phyloP scores from a whole-genome alignment of 805 yeast species.

The Yarrowia bubula region DNA sequence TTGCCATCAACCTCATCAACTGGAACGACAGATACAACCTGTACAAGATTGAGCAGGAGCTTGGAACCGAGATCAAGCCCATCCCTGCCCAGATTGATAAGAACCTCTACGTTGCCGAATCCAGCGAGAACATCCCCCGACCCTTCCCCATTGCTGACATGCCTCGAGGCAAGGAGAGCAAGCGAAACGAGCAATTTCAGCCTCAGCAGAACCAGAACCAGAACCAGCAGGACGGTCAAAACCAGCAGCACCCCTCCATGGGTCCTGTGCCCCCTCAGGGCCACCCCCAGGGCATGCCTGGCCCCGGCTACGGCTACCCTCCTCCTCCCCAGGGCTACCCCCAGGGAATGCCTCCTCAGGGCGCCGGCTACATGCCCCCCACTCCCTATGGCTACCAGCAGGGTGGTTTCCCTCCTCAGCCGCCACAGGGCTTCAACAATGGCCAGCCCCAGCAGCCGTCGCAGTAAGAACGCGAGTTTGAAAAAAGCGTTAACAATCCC shows the following conservation, averaged over 20 bases:
- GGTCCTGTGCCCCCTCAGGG: slow-evolving; percentile 7
- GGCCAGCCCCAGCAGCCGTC: slow-evolving; percentile 27
- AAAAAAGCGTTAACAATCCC: slow-evolving; percentile 12
- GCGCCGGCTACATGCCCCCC: slow-evolving; percentile 27
- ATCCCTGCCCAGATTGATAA: slow-evolving; percentile 93
- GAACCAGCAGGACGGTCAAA: slow-evolving; percentile 21
- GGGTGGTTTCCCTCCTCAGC: slow-evolving; percentile 25
- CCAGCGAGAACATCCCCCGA: slow-evolving; percentile 68
- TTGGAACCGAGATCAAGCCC: slow-evolving; percentile 96
- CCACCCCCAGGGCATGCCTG: slow-evolving; percentile 22
- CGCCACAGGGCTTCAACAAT: slow-evolving; percentile 26
- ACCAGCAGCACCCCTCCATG: slow-evolving; percentile 24
- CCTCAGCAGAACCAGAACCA: slow-evolving; percentile 25
- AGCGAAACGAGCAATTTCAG: slow-evolving; percentile 28
- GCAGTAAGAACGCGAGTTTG: slow-evolving; percentile 18
- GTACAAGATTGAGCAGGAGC: slow-evolving; percentile 93
- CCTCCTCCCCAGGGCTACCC: slow-evolving; percentile 28
- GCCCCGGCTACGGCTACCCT: slow-evolving; percentile 29
- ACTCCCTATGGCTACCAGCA: slow-evolving; percentile 22
- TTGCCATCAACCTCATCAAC: slow-evolving; percentile 93
- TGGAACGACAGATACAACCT: slow-evolving; percentile 95
- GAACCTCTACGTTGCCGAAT: slow-evolving; percentile 72
- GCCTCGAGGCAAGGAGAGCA: slow-evolving; percentile 32
- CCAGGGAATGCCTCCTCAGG: slow-evolving; percentile 29
- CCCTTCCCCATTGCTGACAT: slow-evolving; percentile 75